Evolutionary conservation across 2,329 filamentous ascomycete species (phyloP), one percentile per base, ranked within the genome.

Genomic region (Penicillium rolfsii): DNA sequence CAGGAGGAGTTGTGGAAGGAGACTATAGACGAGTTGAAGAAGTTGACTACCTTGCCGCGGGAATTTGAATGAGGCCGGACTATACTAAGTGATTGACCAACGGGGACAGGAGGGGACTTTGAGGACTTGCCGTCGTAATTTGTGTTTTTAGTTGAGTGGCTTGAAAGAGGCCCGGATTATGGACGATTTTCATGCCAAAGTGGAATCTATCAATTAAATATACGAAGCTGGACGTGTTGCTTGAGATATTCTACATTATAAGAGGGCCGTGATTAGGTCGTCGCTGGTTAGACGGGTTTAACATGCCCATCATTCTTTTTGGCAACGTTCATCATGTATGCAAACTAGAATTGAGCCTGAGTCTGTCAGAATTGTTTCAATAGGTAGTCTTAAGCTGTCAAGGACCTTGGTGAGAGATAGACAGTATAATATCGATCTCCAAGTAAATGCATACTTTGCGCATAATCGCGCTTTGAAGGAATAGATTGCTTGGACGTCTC

Each of bases 1-100:
- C 65, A 70, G 57, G 65, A 61, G 55, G 67, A 56, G 12, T 38
- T 71, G 7, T 71, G 69, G 67, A 59, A 59, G 22, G 65, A 71
- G 45, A 70, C 67, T 9, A 38, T 69, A 5, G 57, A 38, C 7
- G 67, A 70, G 41, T 46, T 70, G 59, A 56, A 38, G 19, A 58
- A 46, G 46, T 38, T 65, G 19, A 63, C 55, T 7, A 50, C 41
- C 11, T 50, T 67, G 22, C 64, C 64, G 12, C n/a, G 19, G n/a
- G 59, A 58, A 30, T 58, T 60, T 43, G 45, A 52, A 41, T 52
- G 49, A 52, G n/a, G 9, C 9, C 19, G 48, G 48, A 9, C 7
- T 11, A 41, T 1, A 16, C 16, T 35, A 1, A 16, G 14, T 50
- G 16, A 6, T 33, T 2, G 12, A 19, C 22, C 1, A 0, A 28